Evolutionary conservation across 257 asterid genomes (phyloP).

Genomic region (Solanum ossicruentum): DNA sequence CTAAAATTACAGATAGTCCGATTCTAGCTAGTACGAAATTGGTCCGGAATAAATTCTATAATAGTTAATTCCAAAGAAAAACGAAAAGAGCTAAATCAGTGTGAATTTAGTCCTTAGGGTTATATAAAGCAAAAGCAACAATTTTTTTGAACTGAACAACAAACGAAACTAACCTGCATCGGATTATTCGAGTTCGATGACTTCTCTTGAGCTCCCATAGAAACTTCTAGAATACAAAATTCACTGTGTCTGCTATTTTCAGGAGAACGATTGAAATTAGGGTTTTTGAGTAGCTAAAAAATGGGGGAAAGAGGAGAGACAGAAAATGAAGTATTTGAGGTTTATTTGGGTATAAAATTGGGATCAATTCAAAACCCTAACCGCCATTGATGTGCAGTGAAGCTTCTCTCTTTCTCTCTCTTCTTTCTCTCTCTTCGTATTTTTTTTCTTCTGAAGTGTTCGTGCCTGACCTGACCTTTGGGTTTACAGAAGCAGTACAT

Average conservation of each 20-base stretch:
- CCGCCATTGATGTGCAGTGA: slow-evolving; percentile 28
- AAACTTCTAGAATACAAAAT: slow-evolving; percentile 1
- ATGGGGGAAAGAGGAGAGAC: background rate
- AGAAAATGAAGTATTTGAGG: background rate
- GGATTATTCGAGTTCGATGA: background rate
- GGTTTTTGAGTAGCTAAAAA: slow-evolving; percentile 29
- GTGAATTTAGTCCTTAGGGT: background rate
- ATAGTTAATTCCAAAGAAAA: background rate
- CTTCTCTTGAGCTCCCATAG: background rate
- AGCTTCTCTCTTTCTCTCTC: background rate
- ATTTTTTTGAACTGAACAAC: background rate
- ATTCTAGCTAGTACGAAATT: background rate
- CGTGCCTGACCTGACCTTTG: background rate
- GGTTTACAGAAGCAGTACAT: background rate
- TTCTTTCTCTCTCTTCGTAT: slow-evolving; percentile 6
- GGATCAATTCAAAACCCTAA: slow-evolving; percentile 49
- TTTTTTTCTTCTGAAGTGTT: background rate
- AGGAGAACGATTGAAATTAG: slow-evolving; percentile 27
- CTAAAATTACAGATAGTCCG: background rate
- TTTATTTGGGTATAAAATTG: slow-evolving; percentile 1
- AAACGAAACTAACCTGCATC: background rate
- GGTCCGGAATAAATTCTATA: background rate
- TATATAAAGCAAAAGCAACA: background rate
- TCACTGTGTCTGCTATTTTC: background rate
- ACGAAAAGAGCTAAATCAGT: background rate